Base-by-base conservation (phyloP, 768 basidiomycete genomes). In the Russula earlei region DNA sequence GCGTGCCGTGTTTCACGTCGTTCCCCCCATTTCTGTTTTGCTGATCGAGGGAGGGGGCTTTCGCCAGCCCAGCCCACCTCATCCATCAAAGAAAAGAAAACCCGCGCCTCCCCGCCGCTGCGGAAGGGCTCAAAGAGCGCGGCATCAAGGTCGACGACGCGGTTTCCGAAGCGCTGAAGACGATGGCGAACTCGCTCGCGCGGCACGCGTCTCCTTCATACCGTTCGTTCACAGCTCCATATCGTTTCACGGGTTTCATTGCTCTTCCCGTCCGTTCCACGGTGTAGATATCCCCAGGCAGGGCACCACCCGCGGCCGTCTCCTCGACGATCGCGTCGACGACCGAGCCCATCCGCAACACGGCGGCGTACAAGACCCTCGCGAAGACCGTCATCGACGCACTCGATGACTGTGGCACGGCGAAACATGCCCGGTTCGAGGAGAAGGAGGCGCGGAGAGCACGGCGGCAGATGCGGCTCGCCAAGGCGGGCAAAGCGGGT, bases 51-150 rank as follows among this genome's bases (percentile, higher is more conserved):
- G 45, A 12, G 27, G 6, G 29, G 29, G 19, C 5, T 29, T 37
- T 6, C 11, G 4, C 22, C 66, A 20, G n/a, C 33, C 19, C 0
- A 96, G 93, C 73, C 97, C 61, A 85, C 87, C 6, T 88, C 91
- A 5, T 91, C 91, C 63, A 95, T 99, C 54, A 90, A 95, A 74
- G 91, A n/a, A n/a, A n/a, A n/a, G n/a, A 96, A 69, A 99, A 99
- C 66, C 95, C 95, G 11, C 77, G 83, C 53, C 74, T 99, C 52
- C 81, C 90, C 51, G 91, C 90, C 5, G 95, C 95, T 0, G 94
- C 93, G 1, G 91, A 94, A 66, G 93, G 96, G 65, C 79, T 99
- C 55, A 84, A 80, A 70, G 89, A 87, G 67, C 77, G 85, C 14
- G 96, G 96, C 59, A 80, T 93, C 53, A 90, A 91, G 68, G 85